phyloP scores from a whole-genome alignment of 1,139 yeast genomes.

The Candida sojae region DNA sequence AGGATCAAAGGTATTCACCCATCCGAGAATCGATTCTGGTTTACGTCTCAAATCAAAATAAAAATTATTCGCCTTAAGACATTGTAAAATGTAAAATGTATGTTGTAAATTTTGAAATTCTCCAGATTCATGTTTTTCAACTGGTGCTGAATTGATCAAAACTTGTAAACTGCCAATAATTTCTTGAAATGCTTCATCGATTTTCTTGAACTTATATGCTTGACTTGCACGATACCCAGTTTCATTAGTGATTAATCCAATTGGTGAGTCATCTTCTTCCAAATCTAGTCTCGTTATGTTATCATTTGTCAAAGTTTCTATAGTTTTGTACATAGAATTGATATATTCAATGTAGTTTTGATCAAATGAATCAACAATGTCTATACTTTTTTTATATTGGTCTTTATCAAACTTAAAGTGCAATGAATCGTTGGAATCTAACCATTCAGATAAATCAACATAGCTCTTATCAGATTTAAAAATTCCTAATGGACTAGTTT shows the following conservation, averaged over 20 bases:
- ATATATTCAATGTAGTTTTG: conserved; percentile 28
- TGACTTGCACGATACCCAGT: conserved; percentile 14
- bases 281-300: conserved; percentile 19
- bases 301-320: conserved; percentile 30
- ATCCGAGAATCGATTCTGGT: conserved; percentile 50
- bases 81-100: conserved; percentile 52
- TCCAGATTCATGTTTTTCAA: conserved; percentile 7
- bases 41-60: conserved; percentile 39
- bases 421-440: conserved; percentile 25
- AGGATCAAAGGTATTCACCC: conserved; percentile 70
- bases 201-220: conserved; percentile 14
- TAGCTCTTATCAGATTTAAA: conserved; percentile 14
- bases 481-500: conserved; percentile 9
- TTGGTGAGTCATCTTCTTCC: conserved; percentile 27
- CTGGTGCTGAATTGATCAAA: conserved; percentile 16
- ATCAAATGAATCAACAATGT: conserved; percentile 19
- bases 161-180: conserved; percentile 24
- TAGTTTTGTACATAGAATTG: conserved; percentile 32
- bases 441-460: conserved; percentile 40
- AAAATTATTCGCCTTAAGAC: conserved; percentile 58
- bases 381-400: conserved; percentile 28
- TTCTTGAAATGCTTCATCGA: conserved; percentile 30
- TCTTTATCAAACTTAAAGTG: conserved; percentile 32
- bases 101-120: conserved; percentile 10
- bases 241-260: conserved; percentile 35